Evolutionary conservation across 2,329 filamentous ascomycete species (phyloP).

Genomic region (Immersiporthe knoxdaviesiana): DNA sequence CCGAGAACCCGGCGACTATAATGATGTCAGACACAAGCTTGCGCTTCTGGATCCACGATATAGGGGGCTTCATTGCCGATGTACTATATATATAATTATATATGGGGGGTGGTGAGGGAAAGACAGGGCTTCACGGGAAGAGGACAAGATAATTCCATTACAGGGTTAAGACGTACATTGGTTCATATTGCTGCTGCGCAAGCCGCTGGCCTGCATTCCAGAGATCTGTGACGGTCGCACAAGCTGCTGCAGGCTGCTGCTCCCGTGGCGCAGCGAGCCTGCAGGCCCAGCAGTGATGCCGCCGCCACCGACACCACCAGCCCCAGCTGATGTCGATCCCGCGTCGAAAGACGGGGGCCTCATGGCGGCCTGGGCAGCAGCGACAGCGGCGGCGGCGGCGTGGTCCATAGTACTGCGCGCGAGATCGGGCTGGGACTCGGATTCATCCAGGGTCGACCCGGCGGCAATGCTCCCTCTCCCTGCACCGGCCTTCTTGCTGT

Average conservation of each 20-base stretch:
- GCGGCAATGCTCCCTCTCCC: constrained; percentile 62
- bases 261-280: constrained; percentile 50
- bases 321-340: constrained; percentile 36
- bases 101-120: background rate
- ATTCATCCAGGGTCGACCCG: constrained; percentile 63
- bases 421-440: constrained; percentile 55
- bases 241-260: constrained; percentile 65
- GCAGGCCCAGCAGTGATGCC: constrained; percentile 33
- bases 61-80: constrained; percentile 10
- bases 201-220: constrained; percentile 64
- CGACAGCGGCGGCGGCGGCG: constrained; percentile 30
- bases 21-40: constrained; percentile 29
- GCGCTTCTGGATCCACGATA: constrained; percentile 30
- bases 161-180: constrained; percentile 65
- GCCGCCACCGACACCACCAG: constrained; percentile 15
- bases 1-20: constrained; percentile 76
- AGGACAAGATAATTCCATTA: constrained; percentile 35
- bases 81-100: too few relatives aligned
- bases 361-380: constrained; percentile 59
- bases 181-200: constrained; percentile 65
- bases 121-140: background rate
- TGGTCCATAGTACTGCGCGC: constrained; percentile 60
- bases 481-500: constrained; percentile 67
- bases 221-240: constrained; percentile 73
- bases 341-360: constrained; percentile 53